These are phyloP conservation scores for Ogataea henricii DNA, from an alignment of 805 yeast species.

Conservation along the genomic window DNA sequence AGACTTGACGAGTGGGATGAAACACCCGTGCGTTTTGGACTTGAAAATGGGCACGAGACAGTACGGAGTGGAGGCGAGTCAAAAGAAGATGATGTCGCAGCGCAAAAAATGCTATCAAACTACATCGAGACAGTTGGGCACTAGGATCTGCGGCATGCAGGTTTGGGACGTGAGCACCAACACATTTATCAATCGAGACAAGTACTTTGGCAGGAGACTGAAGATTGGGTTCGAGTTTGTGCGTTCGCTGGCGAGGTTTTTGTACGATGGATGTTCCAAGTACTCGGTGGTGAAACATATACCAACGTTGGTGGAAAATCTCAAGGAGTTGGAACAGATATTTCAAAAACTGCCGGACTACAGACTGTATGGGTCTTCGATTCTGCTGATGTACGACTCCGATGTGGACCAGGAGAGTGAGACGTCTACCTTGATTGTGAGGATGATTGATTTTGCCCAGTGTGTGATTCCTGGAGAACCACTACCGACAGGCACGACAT, in stretches of 20 bases:
- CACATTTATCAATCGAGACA: slow-evolving; percentile 71
- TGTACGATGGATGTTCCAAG: slow-evolving; percentile 69
- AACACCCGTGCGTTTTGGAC: slow-evolving; percentile 87
- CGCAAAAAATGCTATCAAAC: slow-evolving; percentile 77
- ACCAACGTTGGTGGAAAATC: slow-evolving; percentile 61
- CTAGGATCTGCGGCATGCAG: slow-evolving; percentile 93
- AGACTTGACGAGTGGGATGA: slow-evolving; percentile 83
- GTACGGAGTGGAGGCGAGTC: slow-evolving; percentile 90
- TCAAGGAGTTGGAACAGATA: slow-evolving; percentile 58
- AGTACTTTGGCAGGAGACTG: slow-evolving; percentile 86
- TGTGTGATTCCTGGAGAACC: slow-evolving; percentile 70
- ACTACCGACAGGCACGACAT: slow-evolving; percentile 45
- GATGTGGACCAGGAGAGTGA: slow-evolving; percentile 26
- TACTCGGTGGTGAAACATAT: slow-evolving; percentile 66
- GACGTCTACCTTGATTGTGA: slow-evolving; percentile 43
- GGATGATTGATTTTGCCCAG: slow-evolving; percentile 94
- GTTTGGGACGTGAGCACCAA: slow-evolving; percentile 57
- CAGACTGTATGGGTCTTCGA: slow-evolving; percentile 88
- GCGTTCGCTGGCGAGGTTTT: slow-evolving; percentile 69
- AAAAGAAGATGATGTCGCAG: slow-evolving; percentile 75
- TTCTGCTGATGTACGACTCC: slow-evolving; percentile 89
- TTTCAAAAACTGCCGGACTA: slow-evolving; percentile 66
- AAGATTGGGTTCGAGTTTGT: slow-evolving; percentile 74
- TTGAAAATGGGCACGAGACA: slow-evolving; percentile 98
- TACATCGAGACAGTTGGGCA: slow-evolving; percentile 82